Conservation (phyloP, 2,329 filamentous ascomycete genomes). For the Fusarium penzigii region DNA sequence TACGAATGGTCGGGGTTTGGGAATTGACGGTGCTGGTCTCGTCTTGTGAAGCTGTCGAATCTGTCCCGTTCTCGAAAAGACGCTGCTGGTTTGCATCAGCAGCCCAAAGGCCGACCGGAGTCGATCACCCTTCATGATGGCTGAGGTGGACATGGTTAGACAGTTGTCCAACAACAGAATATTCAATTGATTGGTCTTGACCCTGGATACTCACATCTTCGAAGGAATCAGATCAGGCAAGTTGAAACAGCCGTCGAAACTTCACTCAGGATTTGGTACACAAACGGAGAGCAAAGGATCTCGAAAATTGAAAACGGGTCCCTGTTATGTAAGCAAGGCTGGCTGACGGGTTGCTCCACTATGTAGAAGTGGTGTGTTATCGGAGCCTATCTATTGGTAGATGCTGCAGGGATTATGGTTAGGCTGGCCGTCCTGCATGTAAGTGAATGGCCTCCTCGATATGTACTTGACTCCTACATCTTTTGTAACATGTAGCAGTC, state of each 20-base stretch:
- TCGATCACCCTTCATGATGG: conserved; percentile 35
- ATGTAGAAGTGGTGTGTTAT: conserved; percentile 14
- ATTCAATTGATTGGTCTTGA: neutral
- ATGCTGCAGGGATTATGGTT: conserved; percentile 13
- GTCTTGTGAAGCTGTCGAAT: conserved; percentile 47
- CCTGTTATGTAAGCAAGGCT: conserved; percentile 38
- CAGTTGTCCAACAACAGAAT: fast-evolving
- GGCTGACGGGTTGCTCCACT: conserved; percentile 1
- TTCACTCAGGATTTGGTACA: conserved; percentile 12
- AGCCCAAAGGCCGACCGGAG: conserved; percentile 35
- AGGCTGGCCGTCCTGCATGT: conserved; percentile 25
- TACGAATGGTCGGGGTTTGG: conserved; percentile 78
- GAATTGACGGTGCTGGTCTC: conserved; percentile 46
- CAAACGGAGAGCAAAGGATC: conserved; percentile 18
- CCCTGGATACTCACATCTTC: conserved; percentile 15
- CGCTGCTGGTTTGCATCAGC: conserved; percentile 33
- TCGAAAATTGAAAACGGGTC: conserved; percentile 32
- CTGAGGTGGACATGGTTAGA: conserved; percentile 14
- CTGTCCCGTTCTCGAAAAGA: conserved; percentile 37
- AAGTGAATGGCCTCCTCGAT: conserved; percentile 9
- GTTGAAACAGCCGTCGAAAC: conserved; percentile 18
- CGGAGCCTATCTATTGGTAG: conserved; percentile 10
- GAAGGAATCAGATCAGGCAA: conserved; percentile 23
- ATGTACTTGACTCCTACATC: conserved; percentile 17
- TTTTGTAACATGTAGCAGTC: conserved; percentile 2